phyloP scores from a whole-genome alignment of 2,329 filamentous ascomycete species.

The Ophiosphaerella korrae region DNA sequence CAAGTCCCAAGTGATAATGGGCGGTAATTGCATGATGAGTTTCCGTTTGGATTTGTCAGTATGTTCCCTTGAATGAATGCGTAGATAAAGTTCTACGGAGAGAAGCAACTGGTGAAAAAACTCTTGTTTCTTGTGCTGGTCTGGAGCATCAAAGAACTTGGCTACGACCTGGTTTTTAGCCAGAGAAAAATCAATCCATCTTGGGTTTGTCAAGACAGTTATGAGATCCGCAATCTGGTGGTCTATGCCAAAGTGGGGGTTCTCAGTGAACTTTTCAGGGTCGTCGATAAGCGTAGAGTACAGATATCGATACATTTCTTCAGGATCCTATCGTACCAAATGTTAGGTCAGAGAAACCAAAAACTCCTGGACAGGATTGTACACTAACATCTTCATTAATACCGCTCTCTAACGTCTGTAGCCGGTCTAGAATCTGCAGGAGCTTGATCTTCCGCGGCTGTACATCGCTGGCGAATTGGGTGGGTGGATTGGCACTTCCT shows the following conservation, averaged over 20 bases:
- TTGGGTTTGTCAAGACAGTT: slow-evolving; percentile 67
- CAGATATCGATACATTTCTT: slow-evolving; percentile 60
- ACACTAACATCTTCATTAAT: slow-evolving; percentile 51
- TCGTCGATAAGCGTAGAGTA: slow-evolving; percentile 72
- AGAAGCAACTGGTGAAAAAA: slow-evolving; percentile 81
- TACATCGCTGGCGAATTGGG: slow-evolving; percentile 64
- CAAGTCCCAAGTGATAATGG: slow-evolving; percentile 73
- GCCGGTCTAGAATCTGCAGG: slow-evolving; percentile 51
- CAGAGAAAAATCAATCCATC: slow-evolving; percentile 75
- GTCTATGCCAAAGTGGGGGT: slow-evolving; percentile 66
- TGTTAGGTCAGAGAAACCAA: slow-evolving; percentile 34
- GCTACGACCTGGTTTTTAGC: slow-evolving; percentile 75
- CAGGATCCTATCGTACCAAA: slow-evolving; percentile 44
- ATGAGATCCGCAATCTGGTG: slow-evolving; percentile 76
- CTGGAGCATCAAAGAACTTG: slow-evolving; percentile 68
- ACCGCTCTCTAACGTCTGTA: slow-evolving; percentile 49
- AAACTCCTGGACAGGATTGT: slow-evolving; percentile 13
- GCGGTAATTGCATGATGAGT: slow-evolving; percentile 68
- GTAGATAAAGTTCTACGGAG: slow-evolving; percentile 71
- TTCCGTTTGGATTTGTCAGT: slow-evolving; percentile 68
- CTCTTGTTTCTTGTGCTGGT: slow-evolving; percentile 63
- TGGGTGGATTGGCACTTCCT: slow-evolving; percentile 61
- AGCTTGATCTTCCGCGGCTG: slow-evolving; percentile 67
- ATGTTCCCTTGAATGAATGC: slow-evolving; percentile 68
- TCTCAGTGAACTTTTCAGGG: slow-evolving; percentile 63